These are phyloP conservation scores for Apiospora saccharicola DNA, from an alignment of 2,329 filamentous ascomycete genomes.

Conservation along the genomic window DNA sequence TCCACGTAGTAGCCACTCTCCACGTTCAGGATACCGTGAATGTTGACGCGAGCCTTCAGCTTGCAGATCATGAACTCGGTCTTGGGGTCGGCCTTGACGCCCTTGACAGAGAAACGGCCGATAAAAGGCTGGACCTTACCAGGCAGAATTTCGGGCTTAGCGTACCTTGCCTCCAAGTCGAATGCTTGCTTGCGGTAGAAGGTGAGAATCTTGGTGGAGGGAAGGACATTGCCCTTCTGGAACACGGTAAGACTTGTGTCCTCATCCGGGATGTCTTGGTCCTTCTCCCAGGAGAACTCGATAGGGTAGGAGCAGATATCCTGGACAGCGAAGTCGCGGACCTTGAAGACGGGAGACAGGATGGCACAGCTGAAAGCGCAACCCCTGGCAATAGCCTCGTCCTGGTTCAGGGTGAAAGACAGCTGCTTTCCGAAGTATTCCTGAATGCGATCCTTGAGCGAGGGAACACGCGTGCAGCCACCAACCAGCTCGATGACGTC, in stretches of 20 bases:
- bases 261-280: conserved; percentile 96
- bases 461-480: conserved; percentile 91
- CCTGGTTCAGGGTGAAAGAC: conserved; percentile 97
- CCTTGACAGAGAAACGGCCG: conserved; percentile 96
- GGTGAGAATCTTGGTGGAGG: conserved; percentile 98
- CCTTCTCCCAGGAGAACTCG: conserved; percentile 99
- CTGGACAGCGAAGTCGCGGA: conserved; percentile 96
- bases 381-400: conserved; percentile 94
- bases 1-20: conserved; percentile 98
- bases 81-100: conserved; percentile 89
- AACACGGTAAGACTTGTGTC: conserved; percentile 97
- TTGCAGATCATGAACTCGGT: conserved; percentile 99
- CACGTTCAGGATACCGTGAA: conserved; percentile 95
- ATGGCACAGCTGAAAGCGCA: conserved; percentile 98
- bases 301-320: conserved; percentile 98
- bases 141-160: conserved; percentile 84
- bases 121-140: conserved; percentile 95
- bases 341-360: conserved; percentile 95
- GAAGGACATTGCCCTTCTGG: conserved; percentile 95
- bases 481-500: conserved; percentile 93
- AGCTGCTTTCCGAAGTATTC: conserved; percentile 91
- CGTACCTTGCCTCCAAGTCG: conserved; percentile 93
- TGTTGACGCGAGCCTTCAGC: conserved; percentile 95
- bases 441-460: conserved; percentile 89
- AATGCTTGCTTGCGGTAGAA: conserved; percentile 99